A percentile compares a stretch with the other conserved stretches of the same genome.
These are phyloP conservation scores for Arachis hypogaea DNA, from an alignment of 306 rosid genomes.

Conservation along the genomic window DNA sequence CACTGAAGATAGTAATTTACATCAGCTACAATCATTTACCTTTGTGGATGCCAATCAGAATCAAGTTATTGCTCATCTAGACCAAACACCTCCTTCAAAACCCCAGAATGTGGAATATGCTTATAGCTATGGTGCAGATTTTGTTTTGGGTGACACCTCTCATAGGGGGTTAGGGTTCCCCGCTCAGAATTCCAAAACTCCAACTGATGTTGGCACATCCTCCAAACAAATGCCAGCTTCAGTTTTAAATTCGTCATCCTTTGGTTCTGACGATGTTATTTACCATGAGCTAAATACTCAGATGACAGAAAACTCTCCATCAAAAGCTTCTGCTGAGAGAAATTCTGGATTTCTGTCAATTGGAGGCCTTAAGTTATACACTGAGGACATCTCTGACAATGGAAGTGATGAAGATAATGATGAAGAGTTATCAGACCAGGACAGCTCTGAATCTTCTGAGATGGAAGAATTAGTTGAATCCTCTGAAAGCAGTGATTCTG, in stretches of 20 bases:
- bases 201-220: slow-evolving; percentile 50
- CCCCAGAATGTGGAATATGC: slow-evolving; percentile 50
- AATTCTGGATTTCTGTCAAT: slow-evolving; percentile 87
- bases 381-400: slow-evolving; percentile 70
- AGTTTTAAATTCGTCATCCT: slow-evolving; percentile 49
- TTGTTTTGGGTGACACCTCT: slow-evolving; percentile 77
- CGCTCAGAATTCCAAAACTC: slow-evolving; percentile 58
- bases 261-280: slow-evolving; percentile 45
- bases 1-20: slow-evolving; percentile 39
- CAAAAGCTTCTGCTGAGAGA: slow-evolving; percentile 42
- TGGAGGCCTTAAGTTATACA: slow-evolving; percentile 84
- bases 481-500: slow-evolving; percentile 65
- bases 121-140: slow-evolving; percentile 64
- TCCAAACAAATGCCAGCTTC: slow-evolving; percentile 48
- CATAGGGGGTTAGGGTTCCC: slow-evolving; percentile 82
- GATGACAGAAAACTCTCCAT: slow-evolving; percentile 47
- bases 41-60: slow-evolving; percentile 52
- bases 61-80: slow-evolving; percentile 53
- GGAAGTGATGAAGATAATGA: slow-evolving; percentile 58
- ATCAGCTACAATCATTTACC: slow-evolving; percentile 51
- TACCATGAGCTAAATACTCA: slow-evolving; percentile 47
- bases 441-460: slow-evolving; percentile 46
- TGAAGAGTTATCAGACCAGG: slow-evolving; percentile 55
- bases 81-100: slow-evolving; percentile 59
- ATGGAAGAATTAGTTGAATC: slow-evolving; percentile 51